phyloP scores from a whole-genome alignment of 441 rosid species.

The Croton setiger region DNA sequence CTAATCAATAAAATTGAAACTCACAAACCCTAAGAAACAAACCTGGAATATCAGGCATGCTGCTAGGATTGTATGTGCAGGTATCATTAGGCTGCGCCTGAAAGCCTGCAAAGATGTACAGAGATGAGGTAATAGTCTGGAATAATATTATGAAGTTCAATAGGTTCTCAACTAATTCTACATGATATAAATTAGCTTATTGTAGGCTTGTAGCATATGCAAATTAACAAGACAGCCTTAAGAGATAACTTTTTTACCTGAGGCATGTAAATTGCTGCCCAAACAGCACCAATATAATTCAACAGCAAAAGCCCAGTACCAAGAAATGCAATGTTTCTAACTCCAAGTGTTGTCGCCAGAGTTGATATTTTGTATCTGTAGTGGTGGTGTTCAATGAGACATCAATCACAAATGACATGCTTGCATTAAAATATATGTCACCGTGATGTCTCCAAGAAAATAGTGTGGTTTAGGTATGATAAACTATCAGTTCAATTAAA shows the following conservation, averaged over 20 bases:
- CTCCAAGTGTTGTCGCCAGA: slow-evolving; percentile 87
- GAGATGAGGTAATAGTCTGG: not conserved
- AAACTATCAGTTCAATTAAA: slow-evolving; percentile 5
- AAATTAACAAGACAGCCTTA: slow-evolving; percentile 11
- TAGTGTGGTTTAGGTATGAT: not conserved
- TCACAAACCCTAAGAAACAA: slow-evolving; percentile 19
- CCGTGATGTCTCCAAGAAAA: not conserved
- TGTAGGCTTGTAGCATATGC: slow-evolving; percentile 3
- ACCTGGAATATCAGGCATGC: slow-evolving; percentile 83
- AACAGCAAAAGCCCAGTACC: slow-evolving; percentile 81
- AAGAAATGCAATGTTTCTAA: slow-evolving; percentile 84
- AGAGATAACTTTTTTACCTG: slow-evolving; percentile 50
- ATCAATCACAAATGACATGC: not conserved
- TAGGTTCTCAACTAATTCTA: not conserved
- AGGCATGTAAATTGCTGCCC: slow-evolving; percentile 84
- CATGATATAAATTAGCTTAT: not conserved
- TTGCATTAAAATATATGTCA: not conserved
- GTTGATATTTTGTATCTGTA: slow-evolving; percentile 88
- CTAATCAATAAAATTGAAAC: slow-evolving; percentile 6
- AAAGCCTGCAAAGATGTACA: slow-evolving; percentile 57
- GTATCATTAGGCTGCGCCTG: slow-evolving; percentile 72
- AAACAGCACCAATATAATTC: slow-evolving; percentile 70
- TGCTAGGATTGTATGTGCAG: slow-evolving; percentile 62
- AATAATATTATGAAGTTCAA: not conserved
- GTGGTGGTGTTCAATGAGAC: not conserved